Conservation (phyloP, 805 yeast species). For the Candida ipomoeae region DNA sequence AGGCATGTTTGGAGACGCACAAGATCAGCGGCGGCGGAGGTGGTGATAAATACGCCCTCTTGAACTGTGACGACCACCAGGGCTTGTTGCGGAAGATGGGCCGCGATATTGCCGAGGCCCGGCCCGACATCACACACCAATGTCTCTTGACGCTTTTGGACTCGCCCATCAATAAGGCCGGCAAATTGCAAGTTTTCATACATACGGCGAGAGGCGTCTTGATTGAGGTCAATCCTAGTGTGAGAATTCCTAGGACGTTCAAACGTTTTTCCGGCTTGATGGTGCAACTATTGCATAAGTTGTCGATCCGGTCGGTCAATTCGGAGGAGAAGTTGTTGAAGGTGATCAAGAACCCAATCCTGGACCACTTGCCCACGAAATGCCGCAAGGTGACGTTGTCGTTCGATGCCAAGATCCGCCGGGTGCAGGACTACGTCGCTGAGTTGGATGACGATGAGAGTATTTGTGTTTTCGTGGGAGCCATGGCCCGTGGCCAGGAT, state of each 20-base stretch:
- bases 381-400: constrained; percentile 91
- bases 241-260: constrained; percentile 96
- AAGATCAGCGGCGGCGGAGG: constrained; percentile 74
- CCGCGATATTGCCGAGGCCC: constrained; percentile 93
- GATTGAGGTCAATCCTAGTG: constrained; percentile 92
- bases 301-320: constrained; percentile 90
- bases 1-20: constrained; percentile 94
- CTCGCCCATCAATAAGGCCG: constrained; percentile 98
- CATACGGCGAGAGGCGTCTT: constrained; percentile 94
- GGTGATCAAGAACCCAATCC: constrained; percentile 94
- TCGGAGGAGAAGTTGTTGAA: constrained; percentile 90
- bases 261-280: constrained; percentile 95
- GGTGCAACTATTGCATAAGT: constrained; percentile 92
- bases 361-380: constrained; percentile 94
- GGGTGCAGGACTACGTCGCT: constrained; percentile 82
- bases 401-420: constrained; percentile 82
- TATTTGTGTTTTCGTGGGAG: constrained; percentile 97
- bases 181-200: constrained; percentile 91
- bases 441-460: constrained; percentile 85
- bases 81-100: constrained; percentile 93
- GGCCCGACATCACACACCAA: constrained; percentile 99
- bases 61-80: constrained; percentile 98
- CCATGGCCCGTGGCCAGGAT: constrained; percentile 98
- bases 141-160: constrained; percentile 90
- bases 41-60: constrained; percentile 81